These are phyloP conservation scores for Fusarium nanum DNA, from an alignment of 2,329 filamentous ascomycete genomes.

Conservation along the genomic window DNA sequence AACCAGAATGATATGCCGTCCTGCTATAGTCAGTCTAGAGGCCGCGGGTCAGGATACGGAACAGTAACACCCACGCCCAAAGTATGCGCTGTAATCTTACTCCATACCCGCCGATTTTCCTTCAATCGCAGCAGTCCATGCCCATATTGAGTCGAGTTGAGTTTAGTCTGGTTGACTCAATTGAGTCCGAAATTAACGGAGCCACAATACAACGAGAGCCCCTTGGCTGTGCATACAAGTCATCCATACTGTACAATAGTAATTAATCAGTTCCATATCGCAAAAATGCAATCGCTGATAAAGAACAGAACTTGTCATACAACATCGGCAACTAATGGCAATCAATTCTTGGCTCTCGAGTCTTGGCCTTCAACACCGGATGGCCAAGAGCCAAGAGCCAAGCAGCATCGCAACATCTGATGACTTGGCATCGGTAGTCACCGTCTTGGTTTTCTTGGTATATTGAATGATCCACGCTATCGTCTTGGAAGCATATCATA, in stretches of 20 bases:
- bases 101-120: conserved; percentile 29
- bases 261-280: not conserved
- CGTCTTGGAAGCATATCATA: conserved; percentile 18
- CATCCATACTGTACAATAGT: conserved; percentile 20
- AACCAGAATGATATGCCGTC: conserved; percentile 22
- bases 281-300: conserved; percentile 10
- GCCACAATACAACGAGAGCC: conserved; percentile 19
- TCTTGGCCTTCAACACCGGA: not conserved
- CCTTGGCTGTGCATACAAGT: conserved; percentile 32
- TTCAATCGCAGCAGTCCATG: conserved; percentile 10
- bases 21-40: not conserved
- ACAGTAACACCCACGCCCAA: conserved; percentile 25
- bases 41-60: not conserved
- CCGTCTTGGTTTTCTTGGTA: conserved; percentile 35
- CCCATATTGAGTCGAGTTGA: not conserved
- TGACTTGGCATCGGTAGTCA: conserved; percentile 29
- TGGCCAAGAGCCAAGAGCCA: conserved; percentile 25
- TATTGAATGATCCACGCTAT: conserved; percentile 21
- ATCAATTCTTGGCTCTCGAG: conserved; percentile 2
- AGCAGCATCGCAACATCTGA: conserved; percentile 14
- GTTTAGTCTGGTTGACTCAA: not conserved
- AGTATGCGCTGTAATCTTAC: conserved; percentile 34
- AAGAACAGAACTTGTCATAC: not conserved
- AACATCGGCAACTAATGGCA: not conserved
- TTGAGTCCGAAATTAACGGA: conserved; percentile 29